Evolutionary conservation across 2,329 filamentous ascomycete species (phyloP).

Genomic region (Fusarium sp.): DNA sequence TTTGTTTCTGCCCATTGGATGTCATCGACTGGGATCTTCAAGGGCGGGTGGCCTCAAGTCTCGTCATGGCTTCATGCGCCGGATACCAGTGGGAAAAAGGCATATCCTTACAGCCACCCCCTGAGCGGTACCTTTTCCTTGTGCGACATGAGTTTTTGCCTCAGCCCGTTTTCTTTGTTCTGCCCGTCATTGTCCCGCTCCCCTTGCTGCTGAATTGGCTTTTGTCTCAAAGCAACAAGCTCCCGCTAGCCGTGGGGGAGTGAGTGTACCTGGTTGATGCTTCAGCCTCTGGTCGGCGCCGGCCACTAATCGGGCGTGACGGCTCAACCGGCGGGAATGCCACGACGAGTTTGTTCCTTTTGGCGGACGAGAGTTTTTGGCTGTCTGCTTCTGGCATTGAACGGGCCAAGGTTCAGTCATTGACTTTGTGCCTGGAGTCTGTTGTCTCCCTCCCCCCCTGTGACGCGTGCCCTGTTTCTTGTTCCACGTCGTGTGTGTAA

Average conservation of each 20-base stretch:
- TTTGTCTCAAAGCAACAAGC: conserved; percentile 22
- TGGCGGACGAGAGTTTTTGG: neutral
- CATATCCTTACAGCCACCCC: conserved; percentile 34
- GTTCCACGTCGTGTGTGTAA: conserved; percentile 4
- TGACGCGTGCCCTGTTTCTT: neutral
- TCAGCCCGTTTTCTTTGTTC: conserved; percentile 1
- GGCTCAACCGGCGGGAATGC: conserved; percentile 30
- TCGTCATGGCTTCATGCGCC: neutral
- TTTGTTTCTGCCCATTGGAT: neutral
- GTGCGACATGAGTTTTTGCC: conserved; percentile 16
- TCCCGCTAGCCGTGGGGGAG: conserved; percentile 31
- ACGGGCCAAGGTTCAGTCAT: conserved; percentile 1
- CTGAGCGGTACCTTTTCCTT: conserved; percentile 27
- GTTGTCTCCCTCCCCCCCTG: neutral
- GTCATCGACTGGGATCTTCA: conserved; percentile 7
- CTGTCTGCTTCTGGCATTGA: conserved; percentile 3
- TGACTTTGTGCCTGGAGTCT: neutral
- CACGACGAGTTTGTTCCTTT: conserved; percentile 29
- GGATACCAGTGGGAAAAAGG: neutral
- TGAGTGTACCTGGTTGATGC: conserved; percentile 36
- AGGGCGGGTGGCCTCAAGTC: conserved; percentile 31
- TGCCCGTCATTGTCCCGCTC: neutral
- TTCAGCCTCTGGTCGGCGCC: conserved; percentile 29
- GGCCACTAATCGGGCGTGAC: conserved; percentile 18
- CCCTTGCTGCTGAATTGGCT: conserved; percentile 30